Evolutionary conservation across 139 green algal species (phyloP), one percentile per base, ranked within the genome.

Genomic region (Nannochloris sp.): DNA sequence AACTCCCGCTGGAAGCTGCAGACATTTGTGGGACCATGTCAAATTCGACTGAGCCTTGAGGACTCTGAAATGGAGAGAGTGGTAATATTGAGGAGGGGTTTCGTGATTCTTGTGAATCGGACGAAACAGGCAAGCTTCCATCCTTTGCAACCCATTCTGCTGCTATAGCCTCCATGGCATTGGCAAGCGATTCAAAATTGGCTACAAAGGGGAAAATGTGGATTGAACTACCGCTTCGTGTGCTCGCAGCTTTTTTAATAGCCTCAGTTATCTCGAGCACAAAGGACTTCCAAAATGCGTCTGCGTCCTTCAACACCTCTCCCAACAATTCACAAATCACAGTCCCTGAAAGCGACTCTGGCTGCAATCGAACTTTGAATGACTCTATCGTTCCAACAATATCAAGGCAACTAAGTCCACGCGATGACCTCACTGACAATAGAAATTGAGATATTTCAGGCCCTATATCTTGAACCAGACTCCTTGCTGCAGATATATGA

Each of bases 201-300:
- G 56, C 13, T 26, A 82, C 59, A 61, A 80, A 83, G n/a, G 75
- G 78, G 23, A 83, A 60, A 6, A 83, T 50, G 29, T 84, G 78
- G 49, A 72, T 55, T 9, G 5, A 13, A 11, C n/a, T 29, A 25
- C 23, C n/a, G 6, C 70, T 48, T 43, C 43, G 36, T 25, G 66
- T 63, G 30, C 50, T 55, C 6, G 46, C 8, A 23, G 46, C 5
- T 28, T 53, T 53, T 53, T 14, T 53, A 0, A 53, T 53, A 53
- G 17, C 46, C n/a, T 20, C 46, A 26, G 46, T 20, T 23, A 53
- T 28, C 17, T 20, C n/a, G 12, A 23, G n/a, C 1, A 53, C 17
- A 28, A 28, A 53, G 5, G n/a, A 40, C 33, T 40, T 40, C 33
- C 33, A 40, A 40, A 40, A 40, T 2, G 0, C 33, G 33, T 40